A percentile compares a stretch with the other conserved stretches of the same genome.
Conservation (phyloP, 768 basidiomycete genomes). For the Fibroporia radiculosa region DNA sequence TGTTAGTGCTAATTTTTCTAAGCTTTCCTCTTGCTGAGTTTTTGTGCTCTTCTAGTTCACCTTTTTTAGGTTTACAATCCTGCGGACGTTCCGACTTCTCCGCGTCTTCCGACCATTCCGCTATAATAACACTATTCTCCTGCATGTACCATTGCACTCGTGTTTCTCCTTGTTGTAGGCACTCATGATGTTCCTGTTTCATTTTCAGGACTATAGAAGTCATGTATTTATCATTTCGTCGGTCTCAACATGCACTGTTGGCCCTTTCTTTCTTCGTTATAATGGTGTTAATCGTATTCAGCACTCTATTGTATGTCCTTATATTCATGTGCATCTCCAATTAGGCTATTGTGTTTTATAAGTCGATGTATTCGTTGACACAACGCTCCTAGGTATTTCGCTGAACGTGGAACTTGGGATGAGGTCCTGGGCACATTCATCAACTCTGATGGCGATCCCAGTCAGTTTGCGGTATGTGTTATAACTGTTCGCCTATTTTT, state of each 20-base stretch:
- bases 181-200: slow-evolving; percentile 1
- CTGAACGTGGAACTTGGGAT: slow-evolving; percentile 89
- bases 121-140: slow-evolving; percentile 73
- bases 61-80: slow-evolving; percentile 84
- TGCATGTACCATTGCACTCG: slow-evolving; percentile 38
- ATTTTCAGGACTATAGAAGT: slow-evolving; percentile 71
- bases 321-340: too few relatives aligned
- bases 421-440: slow-evolving; percentile 71
- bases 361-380: too few relatives aligned
- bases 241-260: slow-evolving; percentile 80
- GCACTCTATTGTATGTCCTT: slow-evolving; percentile 62
- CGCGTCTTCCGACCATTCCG: slow-evolving; percentile 88
- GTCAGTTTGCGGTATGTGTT: slow-evolving; percentile 59
- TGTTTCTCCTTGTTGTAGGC: neutral
- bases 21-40: too few relatives aligned
- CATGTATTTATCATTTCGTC: slow-evolving; percentile 83
- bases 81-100: slow-evolving; percentile 82
- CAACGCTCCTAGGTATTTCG: slow-evolving; percentile 78
- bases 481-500: neutral
- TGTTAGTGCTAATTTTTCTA: too few relatives aligned
- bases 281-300: slow-evolving; percentile 83
- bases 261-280: slow-evolving; percentile 85
- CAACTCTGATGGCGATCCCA: slow-evolving; percentile 77
- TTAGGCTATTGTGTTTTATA: too few relatives aligned
- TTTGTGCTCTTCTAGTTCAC: slow-evolving; percentile 64